These are phyloP conservation scores for Trypanosoma theileri DNA, from an alignment of 208 protist species.

Conservation along the genomic window DNA sequence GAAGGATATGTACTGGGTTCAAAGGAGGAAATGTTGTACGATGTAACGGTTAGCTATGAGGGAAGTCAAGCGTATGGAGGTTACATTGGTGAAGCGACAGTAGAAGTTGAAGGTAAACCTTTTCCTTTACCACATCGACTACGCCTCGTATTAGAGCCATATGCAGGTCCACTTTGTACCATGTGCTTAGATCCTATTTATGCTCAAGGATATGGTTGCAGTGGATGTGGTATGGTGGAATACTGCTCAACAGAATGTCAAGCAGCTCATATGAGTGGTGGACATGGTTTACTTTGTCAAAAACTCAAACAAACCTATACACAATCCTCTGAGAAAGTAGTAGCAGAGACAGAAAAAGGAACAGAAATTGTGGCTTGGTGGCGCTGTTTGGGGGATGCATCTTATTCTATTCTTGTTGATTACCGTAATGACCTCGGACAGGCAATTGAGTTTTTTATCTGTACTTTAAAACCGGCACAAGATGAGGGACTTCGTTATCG, in stretches of 20 bases:
- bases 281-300: slow-evolving; percentile 74
- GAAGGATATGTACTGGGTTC: slow-evolving; percentile 70
- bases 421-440: slow-evolving; percentile 62
- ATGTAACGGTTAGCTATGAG: slow-evolving; percentile 78
- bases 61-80: slow-evolving; percentile 76
- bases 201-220: slow-evolving; percentile 77
- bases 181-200: slow-evolving; percentile 87
- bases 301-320: slow-evolving; percentile 61
- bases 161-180: slow-evolving; percentile 70
- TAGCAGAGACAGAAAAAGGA: slow-evolving; percentile 63
- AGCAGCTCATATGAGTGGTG: slow-evolving; percentile 57
- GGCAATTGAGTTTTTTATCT: slow-evolving; percentile 72
- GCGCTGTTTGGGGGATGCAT: slow-evolving; percentile 64
- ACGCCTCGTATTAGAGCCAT: slow-evolving; percentile 75
- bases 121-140: slow-evolving; percentile 48
- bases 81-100: slow-evolving; percentile 64
- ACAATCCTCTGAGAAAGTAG: slow-evolving; percentile 57
- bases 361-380: slow-evolving; percentile 79
- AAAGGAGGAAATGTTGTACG: slow-evolving; percentile 38
- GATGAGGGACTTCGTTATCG: slow-evolving; percentile 78
- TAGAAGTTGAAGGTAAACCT: slow-evolving; percentile 36
- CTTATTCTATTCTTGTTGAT: slow-evolving; percentile 78
- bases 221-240: slow-evolving; percentile 68
- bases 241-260: slow-evolving; percentile 85
- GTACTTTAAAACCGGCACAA: slow-evolving; percentile 57